Evolutionary conservation across 2,329 filamentous ascomycete genomes (phyloP).

Genomic region (Botrytis fragariae): DNA sequence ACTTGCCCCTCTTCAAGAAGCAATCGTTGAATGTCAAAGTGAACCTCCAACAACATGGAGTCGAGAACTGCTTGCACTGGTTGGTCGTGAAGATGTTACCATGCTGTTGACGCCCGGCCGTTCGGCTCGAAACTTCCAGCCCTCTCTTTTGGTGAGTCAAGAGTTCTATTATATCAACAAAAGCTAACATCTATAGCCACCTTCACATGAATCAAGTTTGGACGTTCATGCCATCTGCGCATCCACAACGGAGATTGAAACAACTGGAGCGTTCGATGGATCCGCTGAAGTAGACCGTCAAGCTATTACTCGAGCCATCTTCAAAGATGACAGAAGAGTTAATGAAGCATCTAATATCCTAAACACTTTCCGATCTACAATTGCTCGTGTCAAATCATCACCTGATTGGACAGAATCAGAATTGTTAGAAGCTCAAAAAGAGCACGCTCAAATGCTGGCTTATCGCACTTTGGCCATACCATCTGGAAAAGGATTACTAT

Average conservation of each 20-base stretch:
- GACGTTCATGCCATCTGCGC: slow-evolving; percentile 79
- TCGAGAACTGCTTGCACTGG: slow-evolving; percentile 65
- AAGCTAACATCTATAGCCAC: slow-evolving; percentile 43
- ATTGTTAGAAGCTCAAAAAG: slow-evolving; percentile 88
- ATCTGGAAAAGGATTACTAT: slow-evolving; percentile 79
- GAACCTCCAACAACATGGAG: slow-evolving; percentile 77
- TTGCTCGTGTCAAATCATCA: slow-evolving; percentile 73
- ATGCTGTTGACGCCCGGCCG: slow-evolving; percentile 56
- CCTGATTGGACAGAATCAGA: slow-evolving; percentile 81
- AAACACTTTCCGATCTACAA: slow-evolving; percentile 77
- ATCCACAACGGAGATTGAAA: slow-evolving; percentile 55
- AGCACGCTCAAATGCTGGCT: slow-evolving; percentile 81
- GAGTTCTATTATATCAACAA: background rate
- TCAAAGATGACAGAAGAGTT: slow-evolving; percentile 85
- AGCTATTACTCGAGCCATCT: slow-evolving; percentile 79
- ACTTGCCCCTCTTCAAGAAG: slow-evolving; percentile 76
- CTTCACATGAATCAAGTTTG: slow-evolving; percentile 64
- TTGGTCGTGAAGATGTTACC: slow-evolving; percentile 79
- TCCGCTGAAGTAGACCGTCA: slow-evolving; percentile 81
- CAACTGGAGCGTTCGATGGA: slow-evolving; percentile 65
- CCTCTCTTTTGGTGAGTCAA: slow-evolving; percentile 32
- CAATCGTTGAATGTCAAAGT: slow-evolving; percentile 80
- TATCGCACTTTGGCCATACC: slow-evolving; percentile 86
- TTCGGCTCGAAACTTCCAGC: slow-evolving; percentile 31
- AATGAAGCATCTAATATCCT: slow-evolving; percentile 81